Evolutionary conservation across 139 green algal species (phyloP).

Genomic region (Haematococcus lacustris): DNA sequence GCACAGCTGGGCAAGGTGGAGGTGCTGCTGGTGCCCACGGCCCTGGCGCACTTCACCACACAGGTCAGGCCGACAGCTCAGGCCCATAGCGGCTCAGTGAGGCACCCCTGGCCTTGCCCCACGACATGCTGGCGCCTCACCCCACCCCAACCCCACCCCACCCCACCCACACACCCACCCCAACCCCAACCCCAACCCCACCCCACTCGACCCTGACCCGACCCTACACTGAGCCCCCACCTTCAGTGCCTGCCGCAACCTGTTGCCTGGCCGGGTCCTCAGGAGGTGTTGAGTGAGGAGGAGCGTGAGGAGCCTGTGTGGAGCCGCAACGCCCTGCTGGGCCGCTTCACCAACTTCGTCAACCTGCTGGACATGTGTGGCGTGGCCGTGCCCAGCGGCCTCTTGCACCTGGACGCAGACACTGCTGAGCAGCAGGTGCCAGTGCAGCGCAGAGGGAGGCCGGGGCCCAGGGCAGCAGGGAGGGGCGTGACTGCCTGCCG

Average conservation of each 20-base stretch:
- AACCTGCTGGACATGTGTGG: conserved; percentile 75
- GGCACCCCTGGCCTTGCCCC: too few relatives aligned
- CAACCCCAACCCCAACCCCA: too few relatives aligned
- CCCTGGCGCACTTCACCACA: conserved; percentile 64
- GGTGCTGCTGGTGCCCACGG: conserved; percentile 68
- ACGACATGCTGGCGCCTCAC: too few relatives aligned
- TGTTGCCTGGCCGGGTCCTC: too few relatives aligned
- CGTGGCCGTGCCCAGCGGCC: conserved; percentile 53
- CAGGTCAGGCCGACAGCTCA: conserved; percentile 27
- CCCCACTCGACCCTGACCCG: too few relatives aligned
- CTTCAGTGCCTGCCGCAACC: too few relatives aligned
- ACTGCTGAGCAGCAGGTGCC: background rate
- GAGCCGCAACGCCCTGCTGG: conserved; percentile 61
- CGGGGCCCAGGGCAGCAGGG: too few relatives aligned
- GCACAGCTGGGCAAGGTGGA: conserved; percentile 44
- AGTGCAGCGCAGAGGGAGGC: background rate
- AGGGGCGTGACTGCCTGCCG: background rate
- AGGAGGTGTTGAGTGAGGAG: conserved; percentile 47
- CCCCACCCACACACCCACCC: too few relatives aligned
- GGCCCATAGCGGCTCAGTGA: too few relatives aligned
- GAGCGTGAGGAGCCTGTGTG: conserved; percentile 17
- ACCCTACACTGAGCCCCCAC: too few relatives aligned
- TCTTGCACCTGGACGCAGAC: conserved; percentile 32
- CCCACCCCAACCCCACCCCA: too few relatives aligned
- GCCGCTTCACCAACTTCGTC: conserved; percentile 79